Evolutionary conservation across 78 protist genomes (phyloP).

Genomic region (slime mould (Dictyostelium discoideum)): dicty_2.7 NC_007091.3:3180501-3181000

Average conservation of each 20-base stretch:
- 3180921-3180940: conserved; percentile 19
- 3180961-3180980: conserved; percentile 12
- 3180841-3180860: conserved; percentile 45
- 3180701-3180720: conserved; percentile 51
- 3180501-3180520: neutral
- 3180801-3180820: conserved; percentile 29
- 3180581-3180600: conserved; percentile 42
- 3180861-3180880: neutral
- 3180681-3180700: conserved; percentile 78
- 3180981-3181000: conserved; percentile 18
- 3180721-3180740: conserved; percentile 52
- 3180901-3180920: conserved; percentile 28
- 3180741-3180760: conserved; percentile 58
- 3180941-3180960: conserved; percentile 29
- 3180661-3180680: conserved; percentile 75
- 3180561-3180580: conserved; percentile 45
- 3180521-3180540: neutral
- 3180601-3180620: conserved; percentile 52
- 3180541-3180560: conserved; percentile 76
- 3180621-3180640: conserved; percentile 7
- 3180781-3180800: conserved; percentile 45
- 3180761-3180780: conserved; percentile 22
- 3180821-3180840: neutral
- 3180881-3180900: conserved; percentile 34
- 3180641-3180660: conserved; percentile 19